Conservation (phyloP, 441 rosid genomes). For the Bocquillonia castaneifolia region DNA sequence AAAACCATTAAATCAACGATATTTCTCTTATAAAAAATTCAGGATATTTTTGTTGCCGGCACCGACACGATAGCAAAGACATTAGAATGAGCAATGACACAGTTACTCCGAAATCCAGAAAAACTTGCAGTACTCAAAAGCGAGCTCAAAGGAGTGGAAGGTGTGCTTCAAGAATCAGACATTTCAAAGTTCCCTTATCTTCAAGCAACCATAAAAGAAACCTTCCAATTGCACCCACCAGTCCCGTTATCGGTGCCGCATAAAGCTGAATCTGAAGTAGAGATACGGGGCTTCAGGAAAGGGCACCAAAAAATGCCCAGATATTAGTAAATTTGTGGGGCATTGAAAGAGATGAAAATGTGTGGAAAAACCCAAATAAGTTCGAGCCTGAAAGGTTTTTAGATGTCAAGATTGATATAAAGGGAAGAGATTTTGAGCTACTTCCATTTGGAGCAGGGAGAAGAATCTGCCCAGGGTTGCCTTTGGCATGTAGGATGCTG, state of each 20-base stretch:
- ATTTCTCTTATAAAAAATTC: too few species aligned
- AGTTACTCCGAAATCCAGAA: not conserved
- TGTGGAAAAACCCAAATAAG: constrained; percentile 35
- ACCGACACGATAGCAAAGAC: not conserved
- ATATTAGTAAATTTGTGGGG: constrained; percentile 46
- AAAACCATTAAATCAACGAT: too few species aligned
- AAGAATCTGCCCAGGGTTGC: constrained; percentile 31
- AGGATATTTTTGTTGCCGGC: not conserved
- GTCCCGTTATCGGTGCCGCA: constrained; percentile 38
- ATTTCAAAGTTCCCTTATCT: constrained; percentile 22
- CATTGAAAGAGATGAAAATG: constrained; percentile 40
- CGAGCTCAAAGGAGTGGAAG: not conserved
- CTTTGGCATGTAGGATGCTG: too few species aligned
- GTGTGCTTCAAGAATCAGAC: constrained; percentile 23
- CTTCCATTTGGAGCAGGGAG: constrained; percentile 34
- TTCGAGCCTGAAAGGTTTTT: constrained; percentile 41
- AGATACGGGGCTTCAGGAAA: constrained; percentile 35
- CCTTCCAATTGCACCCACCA: constrained; percentile 43
- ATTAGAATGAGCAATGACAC: not conserved
- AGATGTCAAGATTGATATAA: constrained; percentile 28
- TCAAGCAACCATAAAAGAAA: constrained; percentile 44
- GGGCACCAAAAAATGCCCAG: constrained; percentile 32
- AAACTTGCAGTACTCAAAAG: too few species aligned
- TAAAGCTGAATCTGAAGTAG: too few species aligned
- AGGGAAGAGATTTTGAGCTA: constrained; percentile 43